Evolutionary conservation across 2,329 filamentous ascomycete species (phyloP).

Genomic region (Botrytis fragariae): DNA sequence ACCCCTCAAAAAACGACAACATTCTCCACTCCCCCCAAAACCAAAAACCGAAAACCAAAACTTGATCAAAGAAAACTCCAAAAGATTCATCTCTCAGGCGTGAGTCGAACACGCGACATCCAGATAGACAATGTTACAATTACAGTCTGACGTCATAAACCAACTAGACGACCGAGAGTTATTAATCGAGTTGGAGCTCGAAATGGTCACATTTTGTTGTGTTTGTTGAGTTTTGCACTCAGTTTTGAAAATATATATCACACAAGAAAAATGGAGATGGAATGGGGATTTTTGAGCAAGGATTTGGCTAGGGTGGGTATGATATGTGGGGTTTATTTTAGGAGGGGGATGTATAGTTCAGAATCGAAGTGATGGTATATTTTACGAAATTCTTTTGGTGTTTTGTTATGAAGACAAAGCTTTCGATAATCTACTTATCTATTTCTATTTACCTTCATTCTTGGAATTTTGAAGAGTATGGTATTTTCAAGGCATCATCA

Average conservation of each 20-base stretch:
- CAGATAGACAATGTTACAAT: not conserved
- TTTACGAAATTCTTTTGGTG: not conserved
- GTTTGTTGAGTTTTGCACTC: not conserved
- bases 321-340: too few species aligned
- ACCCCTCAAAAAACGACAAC: too few species aligned
- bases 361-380: not conserved
- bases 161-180: slow-evolving; percentile 3
- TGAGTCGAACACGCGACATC: slow-evolving; percentile 3
- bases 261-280: too few species aligned
- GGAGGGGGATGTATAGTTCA: too few species aligned
- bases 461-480: not conserved
- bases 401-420: not conserved
- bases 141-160: slow-evolving; percentile 6
- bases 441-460: not conserved
- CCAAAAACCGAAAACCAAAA: not conserved
- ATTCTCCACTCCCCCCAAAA: not conserved
- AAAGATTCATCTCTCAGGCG: not conserved
- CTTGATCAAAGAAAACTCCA: too few species aligned
- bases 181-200: not conserved
- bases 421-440: not conserved
- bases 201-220: not conserved
- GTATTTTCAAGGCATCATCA: not conserved
- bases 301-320: too few species aligned
- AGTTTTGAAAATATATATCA: too few species aligned
- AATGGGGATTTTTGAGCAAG: too few species aligned